Percentiles rank a stretch among this genome's conserved stretches.
Conservation (phyloP, 257 asterid species). For the Anisodus acutangulus region DNA sequence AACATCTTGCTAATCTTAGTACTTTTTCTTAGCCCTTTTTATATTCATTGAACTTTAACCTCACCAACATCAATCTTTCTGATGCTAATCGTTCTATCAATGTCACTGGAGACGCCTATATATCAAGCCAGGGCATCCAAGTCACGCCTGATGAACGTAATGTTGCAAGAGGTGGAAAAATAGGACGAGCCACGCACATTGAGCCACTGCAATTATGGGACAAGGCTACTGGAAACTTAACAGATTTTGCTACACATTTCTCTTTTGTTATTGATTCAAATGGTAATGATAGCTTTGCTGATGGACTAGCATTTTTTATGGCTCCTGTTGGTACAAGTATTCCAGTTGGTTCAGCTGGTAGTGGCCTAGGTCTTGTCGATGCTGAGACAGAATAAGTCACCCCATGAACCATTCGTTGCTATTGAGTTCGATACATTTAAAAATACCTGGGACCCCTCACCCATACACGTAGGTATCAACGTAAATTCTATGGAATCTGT, state of each 20-base stretch:
- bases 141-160: slow-evolving; percentile 39
- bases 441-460: slow-evolving; percentile 34
- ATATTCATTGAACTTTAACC: slow-evolving; percentile 39
- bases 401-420: slow-evolving; percentile 43
- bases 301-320: slow-evolving; percentile 43
- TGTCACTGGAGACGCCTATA: slow-evolving; percentile 36
- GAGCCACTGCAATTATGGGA: slow-evolving; percentile 41
- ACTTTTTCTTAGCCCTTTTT: slow-evolving; percentile 28
- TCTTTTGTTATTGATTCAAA: slow-evolving; percentile 38
- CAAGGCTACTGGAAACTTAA: slow-evolving; percentile 29
- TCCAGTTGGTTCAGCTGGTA: slow-evolving; percentile 22
- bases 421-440: slow-evolving; percentile 51
- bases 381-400: background rate
- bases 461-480: slow-evolving; percentile 50
- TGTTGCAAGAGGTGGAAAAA: background rate
- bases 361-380: slow-evolving; percentile 40
- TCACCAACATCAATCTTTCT: slow-evolving; percentile 15
- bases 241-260: slow-evolving; percentile 42
- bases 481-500: slow-evolving; percentile 42
- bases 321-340: slow-evolving; percentile 35
- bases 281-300: background rate
- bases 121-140: slow-evolving; percentile 40
- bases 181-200: slow-evolving; percentile 37
- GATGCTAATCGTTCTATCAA: slow-evolving; percentile 23
- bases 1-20: background rate